Conservation (phyloP, 768 basidiomycete species). For the Tubosaeta brunneosetosa region DNA sequence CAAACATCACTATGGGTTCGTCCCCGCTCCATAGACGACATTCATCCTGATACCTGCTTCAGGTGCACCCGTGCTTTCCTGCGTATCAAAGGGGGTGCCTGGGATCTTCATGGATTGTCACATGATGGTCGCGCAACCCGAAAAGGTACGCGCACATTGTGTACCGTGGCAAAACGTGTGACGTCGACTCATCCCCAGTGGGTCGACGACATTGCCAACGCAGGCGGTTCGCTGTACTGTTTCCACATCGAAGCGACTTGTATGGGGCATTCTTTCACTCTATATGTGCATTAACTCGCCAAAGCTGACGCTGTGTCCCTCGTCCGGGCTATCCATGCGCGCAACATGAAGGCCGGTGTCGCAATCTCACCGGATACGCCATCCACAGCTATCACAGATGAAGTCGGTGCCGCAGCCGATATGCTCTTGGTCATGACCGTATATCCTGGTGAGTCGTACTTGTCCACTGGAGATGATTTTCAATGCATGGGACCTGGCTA, state of each 20-base stretch:
- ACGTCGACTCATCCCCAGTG: slow-evolving; percentile 49
- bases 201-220: slow-evolving; percentile 94
- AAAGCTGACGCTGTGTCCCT: slow-evolving; percentile 69
- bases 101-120: slow-evolving; percentile 99
- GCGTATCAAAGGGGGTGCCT: slow-evolving; percentile 81
- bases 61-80: slow-evolving; percentile 87
- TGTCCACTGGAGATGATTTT: background rate
- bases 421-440: slow-evolving; percentile 99
- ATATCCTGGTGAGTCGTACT: slow-evolving; percentile 62
- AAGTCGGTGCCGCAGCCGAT: slow-evolving; percentile 77
- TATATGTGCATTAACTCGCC: slow-evolving; percentile 14
- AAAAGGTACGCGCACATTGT: slow-evolving; percentile 51
- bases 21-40: slow-evolving; percentile 7
- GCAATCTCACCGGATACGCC: slow-evolving; percentile 97
- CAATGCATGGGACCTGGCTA: slow-evolving; percentile 24
- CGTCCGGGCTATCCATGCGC: slow-evolving; percentile 74
- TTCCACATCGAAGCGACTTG: slow-evolving; percentile 95
- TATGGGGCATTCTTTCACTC: slow-evolving; percentile 34
- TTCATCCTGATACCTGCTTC: slow-evolving; percentile 12
- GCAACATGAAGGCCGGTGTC: slow-evolving; percentile 89
- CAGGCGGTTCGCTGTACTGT: slow-evolving; percentile 91
- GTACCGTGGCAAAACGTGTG: background rate
- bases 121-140: slow-evolving; percentile 98
- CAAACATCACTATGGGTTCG: slow-evolving; percentile 96
- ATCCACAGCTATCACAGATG: slow-evolving; percentile 80